Percentiles rank a stretch among this genome's conserved stretches.
These are phyloP conservation scores for Lentinula detonsa DNA, from an alignment of 768 basidiomycete genomes.

Conservation along the genomic window DNA sequence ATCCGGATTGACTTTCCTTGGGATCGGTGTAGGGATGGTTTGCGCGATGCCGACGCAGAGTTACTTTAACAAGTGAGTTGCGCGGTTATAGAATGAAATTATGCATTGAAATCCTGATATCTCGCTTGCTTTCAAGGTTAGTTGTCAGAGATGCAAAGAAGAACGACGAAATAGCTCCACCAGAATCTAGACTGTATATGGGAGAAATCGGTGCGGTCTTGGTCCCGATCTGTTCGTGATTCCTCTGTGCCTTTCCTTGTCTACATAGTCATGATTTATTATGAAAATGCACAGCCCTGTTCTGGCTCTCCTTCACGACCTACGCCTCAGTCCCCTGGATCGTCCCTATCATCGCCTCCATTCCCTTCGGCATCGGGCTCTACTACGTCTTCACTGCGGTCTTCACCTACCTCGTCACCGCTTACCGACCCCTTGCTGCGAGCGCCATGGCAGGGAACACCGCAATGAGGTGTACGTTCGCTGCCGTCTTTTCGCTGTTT, in stretches of 20 bases:
- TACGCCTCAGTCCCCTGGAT: conserved; percentile 53
- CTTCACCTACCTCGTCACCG: conserved; percentile 67
- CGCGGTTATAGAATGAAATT: not conserved
- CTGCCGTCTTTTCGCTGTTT: conserved; percentile 55
- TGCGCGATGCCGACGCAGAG: conserved; percentile 26
- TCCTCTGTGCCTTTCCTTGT: conserved; percentile 10
- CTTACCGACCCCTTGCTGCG: conserved; percentile 60
- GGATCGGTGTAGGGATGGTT: conserved; percentile 53
- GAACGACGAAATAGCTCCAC: conserved; percentile 42
- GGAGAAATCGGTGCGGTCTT: conserved; percentile 62
- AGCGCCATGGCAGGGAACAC: conserved; percentile 66
- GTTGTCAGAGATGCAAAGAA: conserved; percentile 27
- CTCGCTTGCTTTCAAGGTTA: not conserved
- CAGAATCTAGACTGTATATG: conserved; percentile 60
- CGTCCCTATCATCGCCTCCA: conserved; percentile 54
- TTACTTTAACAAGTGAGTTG: conserved; percentile 35
- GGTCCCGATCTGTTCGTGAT: conserved; percentile 46
- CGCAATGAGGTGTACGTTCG: conserved; percentile 53
- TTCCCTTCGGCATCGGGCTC: conserved; percentile 58
- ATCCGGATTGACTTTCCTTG: conserved; percentile 54
- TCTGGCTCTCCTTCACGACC: conserved; percentile 54
- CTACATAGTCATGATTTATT: conserved; percentile 32
- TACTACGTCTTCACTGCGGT: conserved; percentile 68
- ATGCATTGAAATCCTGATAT: conserved; percentile 18
- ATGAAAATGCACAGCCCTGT: conserved; percentile 32